phyloP scores from a whole-genome alignment of 2,329 filamentous ascomycete species.

The Fusarium sp. region DNA sequence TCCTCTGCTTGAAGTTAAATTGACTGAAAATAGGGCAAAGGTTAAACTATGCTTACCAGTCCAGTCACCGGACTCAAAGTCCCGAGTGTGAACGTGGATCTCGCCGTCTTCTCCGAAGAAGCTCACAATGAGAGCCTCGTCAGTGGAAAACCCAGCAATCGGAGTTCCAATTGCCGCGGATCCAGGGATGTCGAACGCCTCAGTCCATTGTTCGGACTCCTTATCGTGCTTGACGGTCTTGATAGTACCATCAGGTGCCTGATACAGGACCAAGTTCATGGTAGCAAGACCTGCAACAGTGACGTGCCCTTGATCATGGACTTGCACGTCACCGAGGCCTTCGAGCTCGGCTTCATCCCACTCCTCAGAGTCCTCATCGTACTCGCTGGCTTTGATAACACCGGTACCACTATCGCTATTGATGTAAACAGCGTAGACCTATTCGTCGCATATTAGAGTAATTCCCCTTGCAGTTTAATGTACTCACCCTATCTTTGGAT shows the following conservation, averaged over 20 bases:
- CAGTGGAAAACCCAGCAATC: background rate
- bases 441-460: background rate
- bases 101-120: background rate
- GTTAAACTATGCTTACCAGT: background rate
- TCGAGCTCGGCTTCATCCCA: background rate
- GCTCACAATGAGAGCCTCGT: background rate
- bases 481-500: background rate
- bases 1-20: background rate
- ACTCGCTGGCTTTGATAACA: background rate
- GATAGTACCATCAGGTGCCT: background rate
- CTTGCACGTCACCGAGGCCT: background rate
- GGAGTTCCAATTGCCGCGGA: background rate
- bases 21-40: rapidly evolving
- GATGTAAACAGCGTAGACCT: background rate
- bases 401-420: too few species aligned
- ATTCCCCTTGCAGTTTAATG: rapidly evolving
- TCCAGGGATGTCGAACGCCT: background rate
- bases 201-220: background rate
- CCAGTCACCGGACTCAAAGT: background rate
- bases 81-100: background rate
- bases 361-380: background rate
- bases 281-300: background rate
- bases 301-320: background rate
- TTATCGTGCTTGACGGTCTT: background rate
- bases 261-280: background rate